These are phyloP conservation scores for Balansia obtecta DNA, from an alignment of 2,329 filamentous ascomycete species.

Conservation along the genomic window DNA sequence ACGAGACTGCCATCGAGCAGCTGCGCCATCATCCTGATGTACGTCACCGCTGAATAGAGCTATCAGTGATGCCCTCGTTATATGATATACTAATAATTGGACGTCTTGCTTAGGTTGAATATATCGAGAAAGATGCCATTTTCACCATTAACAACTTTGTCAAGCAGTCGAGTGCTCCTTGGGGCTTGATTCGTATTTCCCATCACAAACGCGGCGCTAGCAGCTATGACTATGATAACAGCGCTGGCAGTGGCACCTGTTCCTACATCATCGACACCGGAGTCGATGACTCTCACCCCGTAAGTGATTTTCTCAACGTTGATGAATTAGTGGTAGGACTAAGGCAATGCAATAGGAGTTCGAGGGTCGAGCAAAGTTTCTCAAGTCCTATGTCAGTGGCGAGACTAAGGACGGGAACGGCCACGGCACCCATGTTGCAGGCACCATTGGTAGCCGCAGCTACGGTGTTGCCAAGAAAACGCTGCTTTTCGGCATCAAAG, in stretches of 20 bases:
- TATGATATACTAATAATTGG: too few species aligned
- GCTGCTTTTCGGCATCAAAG: conserved; percentile 31
- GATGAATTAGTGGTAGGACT: not conserved
- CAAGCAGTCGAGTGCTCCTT: conserved; percentile 12
- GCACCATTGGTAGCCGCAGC: conserved; percentile 19
- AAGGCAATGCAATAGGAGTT: conserved; percentile 26
- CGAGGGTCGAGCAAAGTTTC: conserved; percentile 19
- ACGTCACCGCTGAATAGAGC: not conserved
- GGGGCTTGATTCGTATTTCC: conserved; percentile 22
- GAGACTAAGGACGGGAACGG: conserved; percentile 19
- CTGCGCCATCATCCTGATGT: conserved; percentile 15
- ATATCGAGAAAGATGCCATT: conserved; percentile 23
- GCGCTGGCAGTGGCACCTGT: conserved; percentile 26
- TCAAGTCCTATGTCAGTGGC: conserved; percentile 15
- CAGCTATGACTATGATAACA: conserved; percentile 26
- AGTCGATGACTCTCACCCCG: conserved; percentile 22
- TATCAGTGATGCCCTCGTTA: not conserved
- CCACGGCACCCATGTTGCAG: conserved; percentile 28
- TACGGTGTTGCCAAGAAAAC: conserved; percentile 30
- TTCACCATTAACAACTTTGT: conserved; percentile 11
- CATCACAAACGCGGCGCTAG: conserved; percentile 16
- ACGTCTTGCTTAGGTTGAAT: conserved; percentile 15
- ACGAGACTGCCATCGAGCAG: conserved; percentile 9
- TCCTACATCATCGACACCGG: conserved; percentile 35
- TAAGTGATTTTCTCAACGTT: conserved; percentile 24